Evolutionary conservation across 352 stramenopile genomes (phyloP).

Genomic region (Phytopythium delawarense): DNA sequence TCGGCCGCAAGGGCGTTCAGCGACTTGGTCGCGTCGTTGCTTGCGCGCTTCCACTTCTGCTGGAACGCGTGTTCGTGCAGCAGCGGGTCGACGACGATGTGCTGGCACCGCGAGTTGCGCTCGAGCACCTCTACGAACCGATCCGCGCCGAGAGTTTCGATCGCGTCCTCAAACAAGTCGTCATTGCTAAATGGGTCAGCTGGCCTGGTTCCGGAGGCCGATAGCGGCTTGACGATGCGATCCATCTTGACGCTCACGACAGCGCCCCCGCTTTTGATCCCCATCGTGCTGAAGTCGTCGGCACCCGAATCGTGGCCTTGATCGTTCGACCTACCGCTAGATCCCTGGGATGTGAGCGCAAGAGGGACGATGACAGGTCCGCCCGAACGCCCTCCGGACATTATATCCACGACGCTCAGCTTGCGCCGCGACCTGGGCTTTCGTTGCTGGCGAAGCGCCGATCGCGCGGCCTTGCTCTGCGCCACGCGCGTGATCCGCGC

Average conservation of each 20-base stretch:
- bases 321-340: neutral
- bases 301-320: neutral
- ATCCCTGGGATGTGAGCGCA: neutral
- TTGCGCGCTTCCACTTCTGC: constrained; percentile 45
- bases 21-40: constrained; percentile 23
- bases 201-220: neutral
- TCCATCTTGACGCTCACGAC: constrained; percentile 1
- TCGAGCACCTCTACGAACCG: constrained; percentile 61
- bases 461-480: constrained; percentile 34
- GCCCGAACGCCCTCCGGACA: neutral
- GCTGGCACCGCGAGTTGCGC: constrained; percentile 41
- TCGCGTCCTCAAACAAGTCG: constrained; percentile 19
- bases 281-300: too few relatives aligned
- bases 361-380: constrained; percentile 1
- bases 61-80: constrained; percentile 54
- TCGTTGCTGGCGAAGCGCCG: constrained; percentile 14
- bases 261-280: neutral
- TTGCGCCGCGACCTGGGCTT: constrained; percentile 22
- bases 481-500: constrained; percentile 42
- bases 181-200: neutral
- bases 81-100: constrained; percentile 50
- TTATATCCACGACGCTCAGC: constrained; percentile 15
- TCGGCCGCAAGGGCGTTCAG: constrained; percentile 30
- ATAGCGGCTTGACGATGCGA: neutral
- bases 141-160: constrained; percentile 26